phyloP scores from a whole-genome alignment of 306 rosid species.

The Senna siamea region DNA sequence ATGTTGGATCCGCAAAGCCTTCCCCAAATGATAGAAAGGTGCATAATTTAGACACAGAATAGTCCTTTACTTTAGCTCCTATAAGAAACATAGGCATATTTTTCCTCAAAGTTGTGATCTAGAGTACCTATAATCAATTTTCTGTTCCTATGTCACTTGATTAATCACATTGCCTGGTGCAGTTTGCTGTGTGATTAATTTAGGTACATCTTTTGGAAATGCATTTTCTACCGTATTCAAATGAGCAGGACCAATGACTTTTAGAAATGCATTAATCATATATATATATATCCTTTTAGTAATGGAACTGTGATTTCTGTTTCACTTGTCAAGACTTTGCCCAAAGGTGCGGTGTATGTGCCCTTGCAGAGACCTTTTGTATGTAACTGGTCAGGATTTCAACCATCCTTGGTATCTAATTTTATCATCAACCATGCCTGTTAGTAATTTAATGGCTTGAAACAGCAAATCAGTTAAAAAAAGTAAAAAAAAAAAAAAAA shows the following conservation, averaged over 20 bases:
- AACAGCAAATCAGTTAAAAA: background rate
- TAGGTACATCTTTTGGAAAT: background rate
- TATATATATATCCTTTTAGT: background rate
- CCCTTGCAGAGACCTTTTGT: background rate
- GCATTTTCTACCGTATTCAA: background rate
- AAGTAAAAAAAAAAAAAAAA: no score
- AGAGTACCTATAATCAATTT: background rate
- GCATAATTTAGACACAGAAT: slow-evolving; percentile 28
- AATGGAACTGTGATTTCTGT: slow-evolving; percentile 6
- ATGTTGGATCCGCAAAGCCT: slow-evolving; percentile 95
- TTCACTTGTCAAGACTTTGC: background rate
- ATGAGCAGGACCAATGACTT: background rate
- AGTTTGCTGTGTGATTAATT: background rate
- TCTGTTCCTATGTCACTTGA: background rate
- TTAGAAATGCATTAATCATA: no score
- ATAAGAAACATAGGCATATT: background rate
- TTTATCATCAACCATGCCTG: background rate
- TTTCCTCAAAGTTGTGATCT: slow-evolving; percentile 5
- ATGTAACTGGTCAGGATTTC: background rate
- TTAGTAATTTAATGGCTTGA: slow-evolving; percentile 11
- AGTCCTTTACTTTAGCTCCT: background rate
- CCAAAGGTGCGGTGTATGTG: background rate
- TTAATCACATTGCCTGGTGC: background rate
- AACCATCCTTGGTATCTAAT: background rate
- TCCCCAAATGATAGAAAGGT: slow-evolving; percentile 71